Evolutionary conservation across 2,329 filamentous ascomycete genomes (phyloP).

Genomic region (Colletotrichum truncatum): DNA sequence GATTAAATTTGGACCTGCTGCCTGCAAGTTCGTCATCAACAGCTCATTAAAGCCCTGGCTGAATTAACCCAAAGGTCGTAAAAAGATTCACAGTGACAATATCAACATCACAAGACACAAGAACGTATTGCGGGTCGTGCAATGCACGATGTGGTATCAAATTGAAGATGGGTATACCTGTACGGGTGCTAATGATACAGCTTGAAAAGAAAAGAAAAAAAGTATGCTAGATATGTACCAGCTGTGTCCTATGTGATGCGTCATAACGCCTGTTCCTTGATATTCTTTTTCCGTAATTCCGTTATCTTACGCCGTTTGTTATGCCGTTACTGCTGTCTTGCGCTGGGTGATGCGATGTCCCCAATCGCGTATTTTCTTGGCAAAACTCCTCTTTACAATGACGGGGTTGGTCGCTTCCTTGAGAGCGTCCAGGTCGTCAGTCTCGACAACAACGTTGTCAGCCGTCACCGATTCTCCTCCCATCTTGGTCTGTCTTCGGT

Average conservation of each 20-base stretch:
- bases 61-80: too few species aligned
- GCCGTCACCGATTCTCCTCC: conserved; percentile 19
- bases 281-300: background rate
- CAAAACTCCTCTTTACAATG: conserved; percentile 16
- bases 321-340: conserved; percentile 4
- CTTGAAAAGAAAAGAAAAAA: too few species aligned
- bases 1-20: too few species aligned
- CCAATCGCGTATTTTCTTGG: conserved; percentile 26
- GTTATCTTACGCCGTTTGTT: background rate
- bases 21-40: background rate
- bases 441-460: background rate
- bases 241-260: conserved; percentile 17
- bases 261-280: conserved; percentile 13
- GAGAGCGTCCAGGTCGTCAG: conserved; percentile 8
- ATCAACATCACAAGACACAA: background rate
- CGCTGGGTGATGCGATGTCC: conserved; percentile 19
- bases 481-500: conserved; percentile 29
- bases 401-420: background rate
- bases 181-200: conserved; percentile 22
- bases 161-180: conserved; percentile 24
- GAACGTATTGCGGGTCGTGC: background rate
- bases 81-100: too few species aligned
- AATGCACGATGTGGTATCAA: conserved; percentile 12
- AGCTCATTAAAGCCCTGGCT: too few species aligned
- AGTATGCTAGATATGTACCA: background rate